Conservation (phyloP, 78 protist genomes). For the Dictyostelium firmibasis region DNA sequence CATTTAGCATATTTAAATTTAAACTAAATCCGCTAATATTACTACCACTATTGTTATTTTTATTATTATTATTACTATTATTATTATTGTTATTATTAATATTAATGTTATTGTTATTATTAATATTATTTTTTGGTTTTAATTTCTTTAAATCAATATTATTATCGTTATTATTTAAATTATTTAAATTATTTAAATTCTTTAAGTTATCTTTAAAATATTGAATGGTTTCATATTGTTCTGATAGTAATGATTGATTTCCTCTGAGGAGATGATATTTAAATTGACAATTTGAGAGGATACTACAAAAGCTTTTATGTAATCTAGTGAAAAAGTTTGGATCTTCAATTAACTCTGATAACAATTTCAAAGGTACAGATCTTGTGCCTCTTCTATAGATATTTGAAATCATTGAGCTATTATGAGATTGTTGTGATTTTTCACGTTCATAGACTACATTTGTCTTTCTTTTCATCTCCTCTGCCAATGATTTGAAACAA, state of each 20-base stretch:
- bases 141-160: no score
- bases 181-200: not conserved
- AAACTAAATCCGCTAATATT: not conserved
- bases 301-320: slow-evolving; percentile 16
- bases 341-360: slow-evolving; percentile 38
- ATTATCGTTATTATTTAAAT: no score
- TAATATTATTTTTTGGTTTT: not conserved
- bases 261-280: slow-evolving; percentile 19
- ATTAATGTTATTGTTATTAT: not conserved
- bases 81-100: not conserved
- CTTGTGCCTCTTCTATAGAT: slow-evolving; percentile 44
- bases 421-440: not conserved
- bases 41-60: not conserved
- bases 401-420: not conserved
- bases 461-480: slow-evolving; percentile 28
- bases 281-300: slow-evolving; percentile 24
- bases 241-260: not conserved
- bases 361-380: slow-evolving; percentile 1
- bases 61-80: not conserved
- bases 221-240: slow-evolving; percentile 20
- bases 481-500: slow-evolving; percentile 31
- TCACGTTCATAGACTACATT: slow-evolving; percentile 31
- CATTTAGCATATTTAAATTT: not conserved
- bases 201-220: not conserved
- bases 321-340: slow-evolving; percentile 22